These are phyloP conservation scores for Puccinia novopanici DNA, from an alignment of 1,284 basidiomycete genomes.

Conservation along the genomic window DNA sequence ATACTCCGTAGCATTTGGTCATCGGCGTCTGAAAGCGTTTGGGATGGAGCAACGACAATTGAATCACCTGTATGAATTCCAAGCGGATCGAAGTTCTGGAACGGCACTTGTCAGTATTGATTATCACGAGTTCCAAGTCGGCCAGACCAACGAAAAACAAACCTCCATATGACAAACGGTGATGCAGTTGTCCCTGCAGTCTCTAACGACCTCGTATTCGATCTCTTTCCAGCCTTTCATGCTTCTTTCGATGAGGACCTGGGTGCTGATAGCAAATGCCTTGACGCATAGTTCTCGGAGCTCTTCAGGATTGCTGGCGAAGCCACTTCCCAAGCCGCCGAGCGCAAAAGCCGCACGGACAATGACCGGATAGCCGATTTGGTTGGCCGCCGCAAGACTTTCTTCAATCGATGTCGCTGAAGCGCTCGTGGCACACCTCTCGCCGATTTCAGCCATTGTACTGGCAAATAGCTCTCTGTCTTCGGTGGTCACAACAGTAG, in stretches of 20 bases:
- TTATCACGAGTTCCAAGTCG: conserved; percentile 15
- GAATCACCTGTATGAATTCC: conserved; percentile 99
- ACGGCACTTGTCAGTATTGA: conserved; percentile 24
- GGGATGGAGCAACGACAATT: conserved; percentile 95
- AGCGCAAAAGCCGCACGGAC: conserved; percentile 95
- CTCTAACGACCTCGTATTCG: conserved; percentile 98
- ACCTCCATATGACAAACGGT: conserved; percentile 99
- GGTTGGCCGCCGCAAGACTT: conserved; percentile 76
- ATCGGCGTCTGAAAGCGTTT: conserved; percentile 94
- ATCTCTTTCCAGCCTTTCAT: conserved; percentile 99
- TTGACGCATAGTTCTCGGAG: conserved; percentile 83
- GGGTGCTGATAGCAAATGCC: conserved; percentile 94
- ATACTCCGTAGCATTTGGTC: conserved; percentile 99
- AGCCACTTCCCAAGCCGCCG: conserved; percentile 90
- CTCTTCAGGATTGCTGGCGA: conserved; percentile 85
- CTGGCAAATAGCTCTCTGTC: conserved; percentile 90
- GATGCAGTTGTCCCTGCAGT: conserved; percentile 96
- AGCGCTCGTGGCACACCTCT: conserved; percentile 84
- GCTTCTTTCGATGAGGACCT: conserved; percentile 95
- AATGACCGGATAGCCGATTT: conserved; percentile 95
- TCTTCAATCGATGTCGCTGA: conserved; percentile 80
- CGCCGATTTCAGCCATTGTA: conserved; percentile 95
- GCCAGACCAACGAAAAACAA: conserved; percentile 56
- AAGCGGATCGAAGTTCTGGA: conserved; percentile 93
- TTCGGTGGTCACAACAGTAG: conserved; percentile 96